Conservation (phyloP, 176 grass and related monocot genomes). For the Aegilops tauschii region DNA sequence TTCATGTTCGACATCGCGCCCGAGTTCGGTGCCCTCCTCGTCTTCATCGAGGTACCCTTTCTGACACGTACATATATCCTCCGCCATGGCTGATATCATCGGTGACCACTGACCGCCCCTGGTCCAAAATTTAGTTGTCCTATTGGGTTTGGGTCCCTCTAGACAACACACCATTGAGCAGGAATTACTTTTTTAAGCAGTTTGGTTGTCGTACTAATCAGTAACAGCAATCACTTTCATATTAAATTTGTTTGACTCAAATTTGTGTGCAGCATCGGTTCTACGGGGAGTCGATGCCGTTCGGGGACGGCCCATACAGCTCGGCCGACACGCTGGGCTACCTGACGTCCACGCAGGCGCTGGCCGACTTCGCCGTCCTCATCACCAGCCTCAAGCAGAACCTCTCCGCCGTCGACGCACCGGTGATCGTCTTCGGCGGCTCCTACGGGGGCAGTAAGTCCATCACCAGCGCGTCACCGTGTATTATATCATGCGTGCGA, state of each 20-base stretch:
- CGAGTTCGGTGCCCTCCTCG: conserved; percentile 65
- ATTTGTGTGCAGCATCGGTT: conserved; percentile 67
- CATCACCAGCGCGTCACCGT: not conserved
- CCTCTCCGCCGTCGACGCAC: conserved; percentile 66
- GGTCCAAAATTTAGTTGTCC: no score
- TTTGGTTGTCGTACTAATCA: no score
- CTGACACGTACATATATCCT: not conserved
- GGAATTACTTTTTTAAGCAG: no score
- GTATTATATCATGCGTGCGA: no score
- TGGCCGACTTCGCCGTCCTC: conserved; percentile 84
- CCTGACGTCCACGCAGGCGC: conserved; percentile 89
- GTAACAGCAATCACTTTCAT: no score
- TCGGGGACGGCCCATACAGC: conserved; percentile 64
- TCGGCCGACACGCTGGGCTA: conserved; percentile 63
- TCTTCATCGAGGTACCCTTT: conserved; percentile 82
- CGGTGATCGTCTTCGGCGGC: conserved; percentile 85
- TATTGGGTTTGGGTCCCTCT: no score
- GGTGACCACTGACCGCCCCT: not conserved
- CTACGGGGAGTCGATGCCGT: conserved; percentile 89
- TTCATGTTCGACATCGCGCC: conserved; percentile 93
- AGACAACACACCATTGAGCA: no score
- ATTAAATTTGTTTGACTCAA: no score
- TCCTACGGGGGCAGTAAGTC: conserved; percentile 92
- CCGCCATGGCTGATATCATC: not conserved
- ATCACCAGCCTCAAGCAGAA: conserved; percentile 81